Evolutionary conservation across 352 stramenopile genomes (phyloP).

Genomic region (Hyaloperonospora brassicae): DNA sequence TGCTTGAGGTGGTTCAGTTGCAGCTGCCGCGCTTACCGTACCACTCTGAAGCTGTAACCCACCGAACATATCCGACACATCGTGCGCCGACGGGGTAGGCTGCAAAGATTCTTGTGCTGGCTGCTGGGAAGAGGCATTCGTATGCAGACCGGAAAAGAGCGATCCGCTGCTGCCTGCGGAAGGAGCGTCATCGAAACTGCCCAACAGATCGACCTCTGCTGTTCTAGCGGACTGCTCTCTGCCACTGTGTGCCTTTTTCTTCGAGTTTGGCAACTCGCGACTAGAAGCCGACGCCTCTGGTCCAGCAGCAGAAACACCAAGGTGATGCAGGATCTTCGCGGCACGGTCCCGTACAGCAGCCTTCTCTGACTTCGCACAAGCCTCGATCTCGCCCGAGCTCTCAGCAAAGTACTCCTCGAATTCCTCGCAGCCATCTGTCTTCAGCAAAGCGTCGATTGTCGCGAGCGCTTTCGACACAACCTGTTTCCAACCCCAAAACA

Average conservation of each 20-base stretch:
- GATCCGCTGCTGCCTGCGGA: conserved; percentile 26
- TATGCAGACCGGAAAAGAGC: conserved; percentile 62
- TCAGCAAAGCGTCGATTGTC: conserved; percentile 87
- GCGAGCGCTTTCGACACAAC: conserved; percentile 91
- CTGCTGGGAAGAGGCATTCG: conserved; percentile 25
- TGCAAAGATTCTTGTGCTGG: conserved; percentile 17
- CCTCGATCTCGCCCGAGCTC: conserved; percentile 67
- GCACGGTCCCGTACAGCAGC: conserved; percentile 65
- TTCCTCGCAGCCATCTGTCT: conserved; percentile 71
- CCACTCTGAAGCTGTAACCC: conserved; percentile 56
- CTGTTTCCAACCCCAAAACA: conserved; percentile 58
- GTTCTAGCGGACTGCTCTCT: conserved; percentile 31
- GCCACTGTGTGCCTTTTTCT: conserved; percentile 24
- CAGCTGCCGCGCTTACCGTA: conserved; percentile 16
- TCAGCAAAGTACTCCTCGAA: conserved; percentile 83
- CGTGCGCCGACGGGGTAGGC: conserved; percentile 22
- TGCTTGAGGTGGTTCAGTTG: conserved; percentile 15
- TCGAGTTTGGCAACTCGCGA: conserved; percentile 23
- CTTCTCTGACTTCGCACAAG: conserved; percentile 70
- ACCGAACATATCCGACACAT: conserved; percentile 69
- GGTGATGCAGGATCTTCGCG: conserved; percentile 56
- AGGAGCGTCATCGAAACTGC: conserved; percentile 55
- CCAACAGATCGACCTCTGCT: conserved; percentile 57
- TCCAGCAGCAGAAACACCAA: conserved; percentile 43
- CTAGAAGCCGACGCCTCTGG: conserved; percentile 20